phyloP scores from a whole-genome alignment of 441 rosid genomes.

The Euphorbia schlechtendalii region DNA sequence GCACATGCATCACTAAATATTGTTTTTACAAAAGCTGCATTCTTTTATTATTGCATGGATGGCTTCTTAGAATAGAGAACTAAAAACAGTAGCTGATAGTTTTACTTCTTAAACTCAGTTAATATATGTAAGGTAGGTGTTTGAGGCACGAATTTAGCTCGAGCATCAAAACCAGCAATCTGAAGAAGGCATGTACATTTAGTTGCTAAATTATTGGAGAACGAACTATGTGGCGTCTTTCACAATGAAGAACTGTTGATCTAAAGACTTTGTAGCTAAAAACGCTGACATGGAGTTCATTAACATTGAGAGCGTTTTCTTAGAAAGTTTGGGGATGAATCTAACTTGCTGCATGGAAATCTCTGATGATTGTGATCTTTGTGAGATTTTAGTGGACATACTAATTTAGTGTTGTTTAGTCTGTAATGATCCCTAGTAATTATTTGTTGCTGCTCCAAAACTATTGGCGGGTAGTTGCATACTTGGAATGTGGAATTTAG shows the following conservation, averaged over 20 bases:
- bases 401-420: constrained; percentile 7
- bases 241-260: background rate
- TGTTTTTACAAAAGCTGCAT: background rate
- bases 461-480: background rate
- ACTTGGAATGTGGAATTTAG: background rate
- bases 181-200: background rate
- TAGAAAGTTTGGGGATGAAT: constrained; percentile 5
- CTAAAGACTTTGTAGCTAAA: too few species aligned
- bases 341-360: constrained; percentile 2
- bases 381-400: background rate
- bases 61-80: background rate
- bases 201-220: constrained; percentile 8
- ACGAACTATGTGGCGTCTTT: constrained; percentile 10
- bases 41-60: background rate
- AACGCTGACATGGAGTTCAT: too few species aligned
- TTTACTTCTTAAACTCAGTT: background rate
- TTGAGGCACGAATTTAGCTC: constrained; percentile 5
- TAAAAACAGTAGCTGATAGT: background rate
- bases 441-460: constrained; percentile 10
- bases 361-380: constrained; percentile 17
- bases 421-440: constrained; percentile 5
- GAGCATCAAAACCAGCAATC: constrained; percentile 8
- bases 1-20: background rate
- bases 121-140: constrained; percentile 10
- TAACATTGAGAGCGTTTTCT: background rate